Base-by-base conservation (phyloP, 805 yeast species). In the Dipodascus albidus region DNA sequence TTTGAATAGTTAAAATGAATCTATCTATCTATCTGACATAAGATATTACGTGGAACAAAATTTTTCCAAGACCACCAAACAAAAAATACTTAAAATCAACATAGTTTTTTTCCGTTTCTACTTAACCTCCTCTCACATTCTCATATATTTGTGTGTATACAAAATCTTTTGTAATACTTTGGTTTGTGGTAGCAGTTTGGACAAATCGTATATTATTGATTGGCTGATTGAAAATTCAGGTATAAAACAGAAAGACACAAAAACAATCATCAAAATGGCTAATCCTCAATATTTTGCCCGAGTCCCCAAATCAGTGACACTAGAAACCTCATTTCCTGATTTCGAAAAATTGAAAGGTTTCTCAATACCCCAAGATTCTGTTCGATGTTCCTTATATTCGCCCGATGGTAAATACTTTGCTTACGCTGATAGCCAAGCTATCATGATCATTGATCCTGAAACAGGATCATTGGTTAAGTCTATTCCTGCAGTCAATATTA, bases 391-490 rank as follows among this genome's bases (percentile, higher is more conserved):
- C 41, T 69, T 72, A 49, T 86, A 87, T 66, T 80, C 90, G 21
- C 74, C 85, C 49, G 74, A 81, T 61, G 95, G 95, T 24, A 62
- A 72, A 49, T 74, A 71, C 53, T 83, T 87, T 65, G 90, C 89
- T 22, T 87, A 78, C 68, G 78, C 91, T 17, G 85, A 82, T n/a
- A 24, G 85, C 23, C 68, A 72, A 41, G 58, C 71, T 52, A 86
- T 86, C 50, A 70, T 73, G 17, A 72, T 87, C 23, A 70, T 80
- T 48, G 75, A 79, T 60, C 76, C 91, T n/a, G 69, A 69, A 6
- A 63, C 74, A 33, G 81, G 85, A 20, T 69, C 72, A 3, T 61
- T 70, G 17, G 64, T 77, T 48, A 71, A 74, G 53, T 71, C 68
- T 48, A 68, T 88, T 51, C 80, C 77, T 38, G 70, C 82, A 50